phyloP scores from a whole-genome alignment of 768 basidiomycete genomes.

The Boletus rubroflammeus region DNA sequence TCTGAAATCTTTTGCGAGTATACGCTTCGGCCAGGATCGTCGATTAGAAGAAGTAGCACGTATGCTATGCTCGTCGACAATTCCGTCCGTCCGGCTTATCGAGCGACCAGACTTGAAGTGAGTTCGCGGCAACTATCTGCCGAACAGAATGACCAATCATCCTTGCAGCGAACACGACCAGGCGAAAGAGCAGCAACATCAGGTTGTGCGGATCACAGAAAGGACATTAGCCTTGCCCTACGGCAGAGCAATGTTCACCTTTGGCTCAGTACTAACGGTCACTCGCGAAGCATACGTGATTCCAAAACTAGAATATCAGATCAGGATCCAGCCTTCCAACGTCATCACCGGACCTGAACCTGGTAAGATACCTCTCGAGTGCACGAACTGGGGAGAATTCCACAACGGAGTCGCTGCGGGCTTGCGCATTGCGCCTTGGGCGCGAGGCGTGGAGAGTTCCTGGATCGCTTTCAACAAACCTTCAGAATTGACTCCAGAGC shows the following conservation, averaged over 20 bases:
- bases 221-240: conserved; percentile 87
- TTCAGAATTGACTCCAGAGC: conserved; percentile 82
- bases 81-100: conserved; percentile 60
- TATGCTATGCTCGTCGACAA: conserved; percentile 78
- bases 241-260: conserved; percentile 90
- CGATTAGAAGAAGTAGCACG: conserved; percentile 88
- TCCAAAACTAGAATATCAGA: conserved; percentile 73
- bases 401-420: conserved; percentile 96
- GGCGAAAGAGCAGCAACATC: conserved; percentile 77
- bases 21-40: conserved; percentile 88
- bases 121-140: conserved; percentile 27
- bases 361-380: conserved; percentile 72
- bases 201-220: conserved; percentile 77
- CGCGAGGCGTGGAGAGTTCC: conserved; percentile 78
- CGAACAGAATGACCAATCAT: not conserved
- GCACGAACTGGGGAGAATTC: conserved; percentile 90
- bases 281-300: conserved; percentile 76
- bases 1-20: conserved; percentile 69
- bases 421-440: conserved; percentile 74
- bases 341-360: conserved; percentile 58
- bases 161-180: conserved; percentile 77
- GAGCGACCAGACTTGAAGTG: conserved; percentile 73
- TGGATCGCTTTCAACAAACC: conserved; percentile 98
- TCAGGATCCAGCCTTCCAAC: conserved; percentile 73
- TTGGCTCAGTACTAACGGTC: conserved; percentile 72